Evolutionary conservation across 495 filamentous ascomycete genomes (phyloP).

Genomic region (Xylaria flabelliformis): DNA sequence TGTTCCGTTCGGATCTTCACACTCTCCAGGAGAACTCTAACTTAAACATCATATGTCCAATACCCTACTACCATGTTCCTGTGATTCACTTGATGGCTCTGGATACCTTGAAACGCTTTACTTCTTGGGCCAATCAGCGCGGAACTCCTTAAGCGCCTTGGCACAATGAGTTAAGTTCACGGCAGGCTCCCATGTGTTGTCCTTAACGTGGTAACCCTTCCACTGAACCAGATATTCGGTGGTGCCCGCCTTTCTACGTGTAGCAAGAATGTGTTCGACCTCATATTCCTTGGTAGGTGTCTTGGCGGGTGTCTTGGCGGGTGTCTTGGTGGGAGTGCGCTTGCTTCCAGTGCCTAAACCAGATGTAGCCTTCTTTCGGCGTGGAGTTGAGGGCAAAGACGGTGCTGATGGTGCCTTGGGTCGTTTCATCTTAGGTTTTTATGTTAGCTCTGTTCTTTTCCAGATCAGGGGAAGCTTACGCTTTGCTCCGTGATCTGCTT

Average conservation of each 20-base stretch:
- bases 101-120: neutral
- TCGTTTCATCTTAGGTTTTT: neutral
- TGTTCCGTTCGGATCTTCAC: neutral
- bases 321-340: slow-evolving; percentile 5
- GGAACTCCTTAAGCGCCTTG: neutral
- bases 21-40: neutral
- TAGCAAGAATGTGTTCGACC: slow-evolving; percentile 47
- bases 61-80: neutral
- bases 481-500: slow-evolving; percentile 13
- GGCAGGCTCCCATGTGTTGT: slow-evolving; percentile 53
- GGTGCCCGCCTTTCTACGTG: slow-evolving; percentile 36
- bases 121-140: neutral
- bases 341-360: slow-evolving; percentile 24
- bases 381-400: neutral
- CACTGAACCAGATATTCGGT: slow-evolving; percentile 52
- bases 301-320: slow-evolving; percentile 34
- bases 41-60: neutral
- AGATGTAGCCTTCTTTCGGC: neutral
- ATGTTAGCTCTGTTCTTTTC: neutral
- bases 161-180: slow-evolving; percentile 22
- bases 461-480: neutral
- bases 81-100: neutral
- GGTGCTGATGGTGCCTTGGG: neutral
- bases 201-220: slow-evolving; percentile 41
- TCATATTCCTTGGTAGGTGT: slow-evolving; percentile 44